Evolutionary conservation across 75 land plant genomes (phyloP).

Genomic region (Selaginella moellendorffii): DNA sequence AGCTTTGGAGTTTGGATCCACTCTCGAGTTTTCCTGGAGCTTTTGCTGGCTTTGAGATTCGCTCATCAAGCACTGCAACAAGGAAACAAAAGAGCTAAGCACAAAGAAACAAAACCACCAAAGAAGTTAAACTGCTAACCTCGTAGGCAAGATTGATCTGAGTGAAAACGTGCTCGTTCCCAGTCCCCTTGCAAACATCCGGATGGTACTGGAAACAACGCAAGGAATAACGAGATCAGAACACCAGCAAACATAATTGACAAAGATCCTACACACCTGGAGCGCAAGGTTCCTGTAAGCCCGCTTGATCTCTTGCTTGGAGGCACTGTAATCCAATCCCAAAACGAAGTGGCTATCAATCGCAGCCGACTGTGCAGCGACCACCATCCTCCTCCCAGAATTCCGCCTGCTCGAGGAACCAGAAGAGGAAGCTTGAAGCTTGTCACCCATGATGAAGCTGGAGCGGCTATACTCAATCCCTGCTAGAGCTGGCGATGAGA

Average conservation of each 20-base stretch:
- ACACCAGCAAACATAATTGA: too few relatives aligned
- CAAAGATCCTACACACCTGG: background rate
- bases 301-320: background rate
- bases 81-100: background rate
- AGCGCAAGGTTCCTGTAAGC: background rate
- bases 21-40: background rate
- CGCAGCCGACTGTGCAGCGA: background rate
- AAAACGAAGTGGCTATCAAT: background rate
- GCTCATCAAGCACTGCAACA: background rate
- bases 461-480: too few relatives aligned
- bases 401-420: too few relatives aligned
- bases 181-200: background rate
- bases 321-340: background rate
- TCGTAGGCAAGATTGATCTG: background rate
- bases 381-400: too few relatives aligned
- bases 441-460: too few relatives aligned
- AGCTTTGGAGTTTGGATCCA: background rate
- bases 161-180: background rate
- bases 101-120: background rate
- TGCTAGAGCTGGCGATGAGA: too few relatives aligned
- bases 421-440: too few relatives aligned
- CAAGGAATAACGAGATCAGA: background rate
- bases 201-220: background rate
- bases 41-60: background rate
- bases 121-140: background rate